Conservation (phyloP, 768 basidiomycete species). For the Hygrophorus russula region DNA sequence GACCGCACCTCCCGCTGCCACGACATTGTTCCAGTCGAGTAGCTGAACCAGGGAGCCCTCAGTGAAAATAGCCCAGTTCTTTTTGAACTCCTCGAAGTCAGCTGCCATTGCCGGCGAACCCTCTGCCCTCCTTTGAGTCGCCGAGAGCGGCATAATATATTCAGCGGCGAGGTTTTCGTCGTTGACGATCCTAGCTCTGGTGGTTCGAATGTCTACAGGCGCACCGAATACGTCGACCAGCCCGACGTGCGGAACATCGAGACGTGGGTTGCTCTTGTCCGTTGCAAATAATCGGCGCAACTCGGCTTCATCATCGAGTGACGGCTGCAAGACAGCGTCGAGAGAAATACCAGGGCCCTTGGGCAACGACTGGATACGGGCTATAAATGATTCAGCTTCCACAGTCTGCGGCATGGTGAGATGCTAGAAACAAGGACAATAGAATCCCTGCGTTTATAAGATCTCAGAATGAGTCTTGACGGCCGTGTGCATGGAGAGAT, state of each 20-base stretch:
- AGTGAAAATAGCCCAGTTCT: slow-evolving; percentile 53
- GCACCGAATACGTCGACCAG: slow-evolving; percentile 50
- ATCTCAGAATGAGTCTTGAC: too few relatives aligned
- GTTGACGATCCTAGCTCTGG: slow-evolving; percentile 36
- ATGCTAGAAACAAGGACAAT: too few relatives aligned
- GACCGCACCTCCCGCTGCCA: slow-evolving; percentile 51
- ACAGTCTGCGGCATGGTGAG: slow-evolving; percentile 15
- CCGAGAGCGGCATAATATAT: slow-evolving; percentile 43
- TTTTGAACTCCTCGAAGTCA: slow-evolving; percentile 46
- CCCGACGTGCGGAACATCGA: slow-evolving; percentile 40
- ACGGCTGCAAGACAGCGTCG: slow-evolving; percentile 35
- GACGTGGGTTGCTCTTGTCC: slow-evolving; percentile 32
- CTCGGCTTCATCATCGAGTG: slow-evolving; percentile 44
- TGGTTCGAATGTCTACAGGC: slow-evolving; percentile 34
- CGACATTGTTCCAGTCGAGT: slow-evolving; percentile 50
- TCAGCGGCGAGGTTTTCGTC: slow-evolving; percentile 33
- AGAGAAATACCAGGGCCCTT: slow-evolving; percentile 24
- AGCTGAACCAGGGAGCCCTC: slow-evolving; percentile 52
- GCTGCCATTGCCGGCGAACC: slow-evolving; percentile 38
- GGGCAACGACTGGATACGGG: slow-evolving; percentile 13
- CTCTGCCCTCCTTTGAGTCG: slow-evolving; percentile 32
- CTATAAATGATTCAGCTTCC: slow-evolving; percentile 15
- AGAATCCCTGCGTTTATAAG: too few relatives aligned
- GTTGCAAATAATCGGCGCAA: slow-evolving; percentile 46
- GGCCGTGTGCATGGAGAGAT: too few relatives aligned